Base-by-base conservation (phyloP, 306 rosid species). In the Castanospermum australe region DNA sequence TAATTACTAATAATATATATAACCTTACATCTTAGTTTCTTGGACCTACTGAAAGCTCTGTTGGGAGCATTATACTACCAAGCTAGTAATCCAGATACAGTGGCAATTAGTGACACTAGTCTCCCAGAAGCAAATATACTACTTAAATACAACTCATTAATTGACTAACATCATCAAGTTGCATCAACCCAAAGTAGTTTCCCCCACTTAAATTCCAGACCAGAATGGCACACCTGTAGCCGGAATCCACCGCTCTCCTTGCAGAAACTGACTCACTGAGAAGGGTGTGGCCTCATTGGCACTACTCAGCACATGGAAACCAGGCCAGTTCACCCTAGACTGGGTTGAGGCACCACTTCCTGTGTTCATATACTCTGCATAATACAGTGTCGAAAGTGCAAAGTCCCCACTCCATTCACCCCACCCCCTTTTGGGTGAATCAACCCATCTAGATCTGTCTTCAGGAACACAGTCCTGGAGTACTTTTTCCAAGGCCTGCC, bases 401-500 rank as follows among this genome's bases (percentile, higher is more conserved):
- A 82, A 92, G 1, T 24, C 20, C 5, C 92, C 95, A 0, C 32
- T 47, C 92, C 93, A 88, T 20, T 90, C 90, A 1, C 38, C 78
- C 93, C 95, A 93, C 41, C 97, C 41, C 97, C 97, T 42, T 44
- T 79, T 5, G 91, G 90, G 6, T 86, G 64, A 50, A 93, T 36
- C 56, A 88, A 39, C 0, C 88, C 90, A 56, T 90, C 98, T 24
- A 93, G 13, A 54, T 92, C 88, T 8, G 75, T 83, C 67, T 82
- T 86, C 6, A 89, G 11, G 20, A 85, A 79, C 77, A 94, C 85
- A 1, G 89, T 90, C 84, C 92, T 87, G 0, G 97, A 89, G 14
- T 87, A 94, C 67, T 66, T 81, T 75, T 59, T 88, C 98, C 97
- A 92, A 0, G 92, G 94, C 81, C 96, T 67, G 0, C 96, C 98